Base-by-base conservation (phyloP, 108 stramenopile genomes). In the Bacterosira constricta region DNA sequence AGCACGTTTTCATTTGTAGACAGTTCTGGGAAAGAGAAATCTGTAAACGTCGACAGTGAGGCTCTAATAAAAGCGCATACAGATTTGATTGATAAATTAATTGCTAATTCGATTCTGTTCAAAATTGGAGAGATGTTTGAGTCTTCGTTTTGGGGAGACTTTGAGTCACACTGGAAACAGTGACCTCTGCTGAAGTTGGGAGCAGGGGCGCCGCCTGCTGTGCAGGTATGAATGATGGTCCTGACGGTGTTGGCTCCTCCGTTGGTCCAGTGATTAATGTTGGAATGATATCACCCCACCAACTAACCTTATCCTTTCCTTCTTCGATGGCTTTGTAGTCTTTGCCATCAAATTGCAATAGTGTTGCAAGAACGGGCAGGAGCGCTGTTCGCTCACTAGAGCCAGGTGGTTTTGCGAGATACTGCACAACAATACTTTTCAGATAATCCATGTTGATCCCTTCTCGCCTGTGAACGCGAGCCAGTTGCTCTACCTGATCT, bases 391-490 rank as follows among this genome's bases (percentile, higher is more conserved):
- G 77, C 63, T 96, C 95, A 53, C 88, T 92, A 23, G 92, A 88
- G 0, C 95, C 95, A 10, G 92, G 88, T 8, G 95, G 90, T 56
- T 91, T 87, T 21, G 89, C 88, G 10, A 96, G 73, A 63, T 86
- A 96, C 67, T 96, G 89, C n/a, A 96, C 95, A 5, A 96, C 86
- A 50, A 90, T 89, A 64, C 91, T 88, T 69, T 96, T 96, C 39
- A 96, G 65, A 65, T 96, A 96, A 60, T 96, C 95, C 79, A 96
- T 71, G 57, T 96, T 93, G 9, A 96, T 88, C 65, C 91, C 91
- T 71, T 96, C 92, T 17, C 92, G 76, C 49, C 95, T 82, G 36
- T 85, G 82, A 23, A 90, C 77, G 34, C 91, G 88, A 41, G 88
- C 79, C 11, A 93, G 72, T 39, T 91, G 88, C 62, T 92, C 90